Conservation (phyloP, 805 yeast genomes). For the Pichia scutulata region DNA sequence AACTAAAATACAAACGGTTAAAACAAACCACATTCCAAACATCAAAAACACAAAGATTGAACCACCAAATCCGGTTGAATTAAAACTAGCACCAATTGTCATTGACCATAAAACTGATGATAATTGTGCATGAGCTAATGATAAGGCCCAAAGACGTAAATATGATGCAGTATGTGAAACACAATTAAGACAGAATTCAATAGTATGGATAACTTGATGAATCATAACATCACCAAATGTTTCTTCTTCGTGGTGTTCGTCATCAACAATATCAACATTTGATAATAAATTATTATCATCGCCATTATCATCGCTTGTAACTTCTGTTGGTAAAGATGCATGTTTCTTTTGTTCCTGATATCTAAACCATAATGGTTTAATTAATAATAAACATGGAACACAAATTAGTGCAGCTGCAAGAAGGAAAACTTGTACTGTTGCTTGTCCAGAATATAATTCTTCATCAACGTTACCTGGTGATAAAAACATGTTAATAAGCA, state of each 20-base stretch:
- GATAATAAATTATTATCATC: constrained; percentile 28
- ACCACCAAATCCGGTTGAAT: constrained; percentile 54
- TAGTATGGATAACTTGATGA: constrained; percentile 95
- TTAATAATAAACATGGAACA: constrained; percentile 85
- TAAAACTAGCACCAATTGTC: constrained; percentile 82
- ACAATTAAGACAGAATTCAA: constrained; percentile 94
- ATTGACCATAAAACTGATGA: constrained; percentile 93
- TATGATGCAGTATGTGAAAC: constrained; percentile 98
- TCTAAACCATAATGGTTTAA: constrained; percentile 60
- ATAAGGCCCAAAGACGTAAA: constrained; percentile 92
- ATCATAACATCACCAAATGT: constrained; percentile 91
- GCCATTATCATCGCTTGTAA: constrained; percentile 19
- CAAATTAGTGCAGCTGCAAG: constrained; percentile 74
- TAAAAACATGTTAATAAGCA: constrained; percentile 92
- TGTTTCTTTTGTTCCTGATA: constrained; percentile 43
- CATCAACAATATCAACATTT: constrained; percentile 35
- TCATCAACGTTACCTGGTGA: constrained; percentile 87
- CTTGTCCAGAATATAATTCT: constrained; percentile 73
- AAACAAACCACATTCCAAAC: constrained; percentile 91
- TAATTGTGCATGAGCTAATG: constrained; percentile 93
- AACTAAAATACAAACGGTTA: constrained; percentile 87
- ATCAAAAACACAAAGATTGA: constrained; percentile 67
- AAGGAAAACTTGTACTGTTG: constrained; percentile 61
- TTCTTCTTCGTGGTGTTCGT: constrained; percentile 49
- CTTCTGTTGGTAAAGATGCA: constrained; percentile 29